Percentiles rank a stretch among this genome's conserved stretches.
Conservation (phyloP, 345 rosid species). For the Acer saccharum region DNA sequence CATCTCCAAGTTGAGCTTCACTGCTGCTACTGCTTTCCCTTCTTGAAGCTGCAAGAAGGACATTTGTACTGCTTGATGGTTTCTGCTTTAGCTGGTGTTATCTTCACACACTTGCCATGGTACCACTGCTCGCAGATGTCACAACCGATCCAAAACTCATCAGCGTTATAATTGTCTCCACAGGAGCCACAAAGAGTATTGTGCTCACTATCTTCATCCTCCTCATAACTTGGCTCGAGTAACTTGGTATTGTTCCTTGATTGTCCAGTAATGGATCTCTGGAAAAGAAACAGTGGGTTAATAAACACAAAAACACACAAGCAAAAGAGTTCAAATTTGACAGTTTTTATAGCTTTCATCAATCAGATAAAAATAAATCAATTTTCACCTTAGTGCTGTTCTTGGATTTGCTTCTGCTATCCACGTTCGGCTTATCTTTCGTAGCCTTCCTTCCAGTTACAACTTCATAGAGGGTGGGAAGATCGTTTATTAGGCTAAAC, state of each 20-base stretch:
- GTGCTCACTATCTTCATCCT: constrained; percentile 87
- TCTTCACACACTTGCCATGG: constrained; percentile 88
- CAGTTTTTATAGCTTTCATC: constrained; percentile 3
- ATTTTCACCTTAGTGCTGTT: constrained; percentile 68
- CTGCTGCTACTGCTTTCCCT: constrained; percentile 47
- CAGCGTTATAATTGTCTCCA: constrained; percentile 72
- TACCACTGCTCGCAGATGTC: constrained; percentile 90
- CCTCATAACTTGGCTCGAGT: constrained; percentile 59
- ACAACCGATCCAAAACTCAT: constrained; percentile 90
- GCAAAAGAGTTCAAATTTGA: neutral
- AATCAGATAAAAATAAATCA: neutral
- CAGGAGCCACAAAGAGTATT: constrained; percentile 85
- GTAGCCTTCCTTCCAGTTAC: constrained; percentile 58
- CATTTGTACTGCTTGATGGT: constrained; percentile 87
- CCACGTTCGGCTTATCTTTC: constrained; percentile 61
- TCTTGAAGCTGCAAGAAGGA: constrained; percentile 77
- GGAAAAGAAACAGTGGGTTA: constrained; percentile 10
- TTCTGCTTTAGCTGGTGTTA: constrained; percentile 86
- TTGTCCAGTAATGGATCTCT: constrained; percentile 75
- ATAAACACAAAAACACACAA: neutral
- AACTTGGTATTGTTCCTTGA: constrained; percentile 56
- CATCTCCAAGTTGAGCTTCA: neutral
- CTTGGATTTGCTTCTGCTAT: constrained; percentile 72
- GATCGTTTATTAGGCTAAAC: constrained; percentile 72
- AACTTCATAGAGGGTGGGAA: constrained; percentile 71